A percentile compares a stretch with the other conserved stretches of the same genome.
Conservation (phyloP, 805 yeast species). For the Metschnikowia kofuensis region DNA sequence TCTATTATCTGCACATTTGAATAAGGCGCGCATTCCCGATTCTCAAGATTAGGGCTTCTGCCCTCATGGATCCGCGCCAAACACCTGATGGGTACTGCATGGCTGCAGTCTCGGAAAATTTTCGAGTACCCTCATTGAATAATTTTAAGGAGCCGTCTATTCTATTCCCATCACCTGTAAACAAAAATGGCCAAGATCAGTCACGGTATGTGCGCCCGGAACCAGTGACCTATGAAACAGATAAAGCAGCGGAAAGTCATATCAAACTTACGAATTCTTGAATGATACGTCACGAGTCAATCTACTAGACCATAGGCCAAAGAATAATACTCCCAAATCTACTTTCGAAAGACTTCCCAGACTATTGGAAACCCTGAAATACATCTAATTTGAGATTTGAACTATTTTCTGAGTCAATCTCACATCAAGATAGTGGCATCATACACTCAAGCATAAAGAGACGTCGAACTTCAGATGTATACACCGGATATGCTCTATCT, state of each 20-base stretch:
- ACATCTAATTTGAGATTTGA: too few relatives aligned
- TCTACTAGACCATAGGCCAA: too few relatives aligned
- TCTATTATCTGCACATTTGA: not conserved
- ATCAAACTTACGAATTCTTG: too few relatives aligned
- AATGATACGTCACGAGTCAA: too few relatives aligned
- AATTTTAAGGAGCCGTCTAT: conserved; percentile 8
- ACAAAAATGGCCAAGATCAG: conserved; percentile 60
- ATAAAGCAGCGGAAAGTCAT: not conserved
- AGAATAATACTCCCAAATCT: too few relatives aligned
- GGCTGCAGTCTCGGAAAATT: conserved; percentile 13
- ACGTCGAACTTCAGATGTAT: too few relatives aligned
- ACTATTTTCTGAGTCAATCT: too few relatives aligned
- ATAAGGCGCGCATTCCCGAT: not conserved
- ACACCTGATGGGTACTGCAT: conserved; percentile 13
- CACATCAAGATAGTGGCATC: too few relatives aligned
- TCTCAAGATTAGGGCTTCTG: conserved; percentile 18
- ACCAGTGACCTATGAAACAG: not conserved
- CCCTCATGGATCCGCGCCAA: conserved; percentile 11
- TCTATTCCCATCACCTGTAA: conserved; percentile 15
- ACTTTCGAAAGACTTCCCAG: too few relatives aligned
- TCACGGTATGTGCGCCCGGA: conserved; percentile 45
- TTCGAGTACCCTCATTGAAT: conserved; percentile 14
- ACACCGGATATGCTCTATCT: too few relatives aligned
- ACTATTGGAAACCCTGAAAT: too few relatives aligned
- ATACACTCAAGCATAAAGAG: too few relatives aligned